These are phyloP conservation scores for Cornus florida DNA, from an alignment of 148 eudicot species.

Conservation along the genomic window DNA sequence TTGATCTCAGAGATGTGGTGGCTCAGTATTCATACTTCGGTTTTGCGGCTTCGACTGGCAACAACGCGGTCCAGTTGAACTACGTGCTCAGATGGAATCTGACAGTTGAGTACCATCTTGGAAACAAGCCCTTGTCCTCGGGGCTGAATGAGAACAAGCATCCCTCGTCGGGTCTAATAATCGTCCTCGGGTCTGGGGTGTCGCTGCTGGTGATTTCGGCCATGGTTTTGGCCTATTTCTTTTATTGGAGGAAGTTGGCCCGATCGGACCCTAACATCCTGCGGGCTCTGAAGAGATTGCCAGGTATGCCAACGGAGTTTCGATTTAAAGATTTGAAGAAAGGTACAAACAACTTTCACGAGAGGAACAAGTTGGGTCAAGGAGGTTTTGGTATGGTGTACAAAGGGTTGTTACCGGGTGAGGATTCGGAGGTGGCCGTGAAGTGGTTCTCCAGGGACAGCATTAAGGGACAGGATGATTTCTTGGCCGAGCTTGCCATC, in stretches of 20 bases:
- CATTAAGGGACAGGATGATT: constrained; percentile 76
- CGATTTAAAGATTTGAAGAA: constrained; percentile 60
- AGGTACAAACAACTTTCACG: constrained; percentile 71
- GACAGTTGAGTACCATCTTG: constrained; percentile 18
- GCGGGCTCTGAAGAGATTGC: constrained; percentile 64
- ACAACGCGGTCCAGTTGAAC: constrained; percentile 42
- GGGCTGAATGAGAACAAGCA: no score
- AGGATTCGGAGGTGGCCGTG: constrained; percentile 66
- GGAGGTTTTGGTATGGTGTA: constrained; percentile 87
- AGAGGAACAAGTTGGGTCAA: constrained; percentile 63
- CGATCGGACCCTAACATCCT: constrained; percentile 40
- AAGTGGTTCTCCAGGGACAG: constrained; percentile 77
- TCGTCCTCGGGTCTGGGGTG: no score
- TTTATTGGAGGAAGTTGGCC: constrained; percentile 17
- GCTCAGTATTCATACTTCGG: constrained; percentile 66
- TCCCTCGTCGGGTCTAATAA: no score
- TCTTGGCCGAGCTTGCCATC: constrained; percentile 84
- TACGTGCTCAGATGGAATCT: constrained; percentile 83
- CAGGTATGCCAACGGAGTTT: constrained; percentile 78
- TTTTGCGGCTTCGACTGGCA: constrained; percentile 77
- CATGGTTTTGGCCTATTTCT: constrained; percentile 4
- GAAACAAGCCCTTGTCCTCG: neutral
- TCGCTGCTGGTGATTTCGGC: no score
- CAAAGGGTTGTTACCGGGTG: constrained; percentile 43
- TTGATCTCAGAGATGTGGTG: constrained; percentile 51